Evolutionary conservation across 2,329 filamentous ascomycete species (phyloP).

Genomic region (Chaetomium globosum): DNA sequence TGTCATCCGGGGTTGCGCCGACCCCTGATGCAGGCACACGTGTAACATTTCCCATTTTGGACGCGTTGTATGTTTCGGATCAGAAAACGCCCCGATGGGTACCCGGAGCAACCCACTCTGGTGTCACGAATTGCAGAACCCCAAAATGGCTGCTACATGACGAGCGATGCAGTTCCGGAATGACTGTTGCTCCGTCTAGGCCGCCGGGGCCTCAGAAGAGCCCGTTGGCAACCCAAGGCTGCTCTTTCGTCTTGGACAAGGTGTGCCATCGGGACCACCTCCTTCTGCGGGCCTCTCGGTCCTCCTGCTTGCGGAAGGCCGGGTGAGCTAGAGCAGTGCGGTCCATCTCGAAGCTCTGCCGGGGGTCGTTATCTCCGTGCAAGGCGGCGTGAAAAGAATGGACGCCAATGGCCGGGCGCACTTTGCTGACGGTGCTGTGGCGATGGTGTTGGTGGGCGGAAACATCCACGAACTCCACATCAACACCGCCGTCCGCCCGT

Average conservation of each 20-base stretch:
- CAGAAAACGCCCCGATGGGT: neutral
- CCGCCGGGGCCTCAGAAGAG: neutral
- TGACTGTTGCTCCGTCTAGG: neutral
- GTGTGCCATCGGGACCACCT: neutral
- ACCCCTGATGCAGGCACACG: neutral
- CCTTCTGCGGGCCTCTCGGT: slow-evolving; percentile 5
- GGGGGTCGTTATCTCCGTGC: neutral
- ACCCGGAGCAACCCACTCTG: neutral
- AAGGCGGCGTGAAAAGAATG: neutral
- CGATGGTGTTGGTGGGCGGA: slow-evolving; percentile 20
- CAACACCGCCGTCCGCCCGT: slow-evolving; percentile 20
- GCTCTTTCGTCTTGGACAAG: neutral
- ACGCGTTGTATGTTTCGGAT: neutral
- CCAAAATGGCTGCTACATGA: neutral
- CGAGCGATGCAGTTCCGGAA: neutral
- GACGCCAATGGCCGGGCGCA: slow-evolving; percentile 23
- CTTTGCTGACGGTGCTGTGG: slow-evolving; percentile 26
- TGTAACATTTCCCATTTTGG: neutral
- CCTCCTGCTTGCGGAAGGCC: neutral
- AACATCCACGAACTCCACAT: slow-evolving; percentile 21
- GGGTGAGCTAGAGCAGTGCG: neutral
- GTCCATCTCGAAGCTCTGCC: neutral
- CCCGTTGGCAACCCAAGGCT: neutral
- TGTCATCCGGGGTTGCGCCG: neutral
- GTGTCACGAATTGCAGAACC: neutral